These are phyloP conservation scores for Ichthyophthirius multifiliis DNA, from an alignment of 169 alveolate genomes.

Conservation along the genomic window DNA sequence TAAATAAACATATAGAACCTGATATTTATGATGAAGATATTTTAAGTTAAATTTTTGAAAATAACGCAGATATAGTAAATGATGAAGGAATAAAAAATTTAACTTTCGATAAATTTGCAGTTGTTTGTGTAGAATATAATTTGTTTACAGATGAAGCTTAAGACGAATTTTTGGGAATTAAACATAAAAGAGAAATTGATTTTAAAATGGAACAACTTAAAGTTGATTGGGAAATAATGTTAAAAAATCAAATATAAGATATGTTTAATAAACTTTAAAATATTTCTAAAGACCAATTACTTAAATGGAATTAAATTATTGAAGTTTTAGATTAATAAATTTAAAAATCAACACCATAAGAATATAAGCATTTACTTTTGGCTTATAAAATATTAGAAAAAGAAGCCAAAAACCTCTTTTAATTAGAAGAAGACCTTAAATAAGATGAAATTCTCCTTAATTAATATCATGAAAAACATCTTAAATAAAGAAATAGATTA, in stretches of 20 bases:
- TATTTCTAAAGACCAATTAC: not conserved
- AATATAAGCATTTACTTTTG: not conserved
- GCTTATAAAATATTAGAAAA: slow-evolving; percentile 11
- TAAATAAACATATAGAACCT: slow-evolving; percentile 37
- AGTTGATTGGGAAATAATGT: not conserved
- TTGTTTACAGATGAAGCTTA: slow-evolving; percentile 32
- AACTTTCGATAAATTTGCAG: slow-evolving; percentile 39
- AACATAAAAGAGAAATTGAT: not conserved
- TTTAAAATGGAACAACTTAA: not conserved
- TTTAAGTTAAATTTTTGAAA: slow-evolving; percentile 14
- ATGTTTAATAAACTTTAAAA: not conserved
- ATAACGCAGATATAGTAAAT: slow-evolving; percentile 25
- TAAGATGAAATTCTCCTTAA: not conserved
- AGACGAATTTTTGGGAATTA: slow-evolving; percentile 15
- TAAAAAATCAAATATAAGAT: not conserved
- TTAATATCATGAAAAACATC: not conserved
- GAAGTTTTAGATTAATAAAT: not conserved
- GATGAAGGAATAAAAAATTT: slow-evolving; percentile 19
- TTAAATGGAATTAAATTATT: not conserved
- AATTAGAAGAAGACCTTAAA: not conserved
- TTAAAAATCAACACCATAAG: not conserved
- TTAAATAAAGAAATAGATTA: not conserved
- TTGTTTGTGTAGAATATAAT: slow-evolving; percentile 33
- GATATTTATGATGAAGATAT: slow-evolving; percentile 19
- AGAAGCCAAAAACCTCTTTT: not conserved